Evolutionary conservation across 495 filamentous ascomycete genomes (phyloP).

Genomic region (Penicillium cataractarum): DNA sequence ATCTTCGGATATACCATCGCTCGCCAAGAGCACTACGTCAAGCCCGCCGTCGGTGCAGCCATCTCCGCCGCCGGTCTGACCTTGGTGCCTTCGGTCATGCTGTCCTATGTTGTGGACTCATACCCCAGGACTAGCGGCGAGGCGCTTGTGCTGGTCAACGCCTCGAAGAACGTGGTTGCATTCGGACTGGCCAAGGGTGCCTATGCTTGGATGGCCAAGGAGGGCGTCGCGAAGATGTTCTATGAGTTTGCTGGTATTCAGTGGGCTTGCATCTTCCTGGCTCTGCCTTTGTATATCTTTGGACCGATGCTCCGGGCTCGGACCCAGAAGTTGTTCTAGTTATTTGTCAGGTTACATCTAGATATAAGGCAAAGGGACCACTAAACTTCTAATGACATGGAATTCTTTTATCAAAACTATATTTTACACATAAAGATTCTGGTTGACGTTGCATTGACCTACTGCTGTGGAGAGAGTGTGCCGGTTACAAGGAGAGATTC

Average conservation of each 20-base stretch:
- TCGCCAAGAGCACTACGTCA: slow-evolving; percentile 23
- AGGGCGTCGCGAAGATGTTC: slow-evolving; percentile 43
- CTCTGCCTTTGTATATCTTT: slow-evolving; percentile 36
- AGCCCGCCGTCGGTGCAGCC: slow-evolving; percentile 32
- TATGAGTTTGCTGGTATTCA: slow-evolving; percentile 42
- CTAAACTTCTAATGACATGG: background rate
- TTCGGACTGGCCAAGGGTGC: slow-evolving; percentile 38
- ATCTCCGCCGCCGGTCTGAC: slow-evolving; percentile 31
- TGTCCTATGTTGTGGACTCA: slow-evolving; percentile 39
- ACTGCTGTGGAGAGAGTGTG: background rate
- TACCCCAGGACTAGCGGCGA: slow-evolving; percentile 34
- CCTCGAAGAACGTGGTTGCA: slow-evolving; percentile 45
- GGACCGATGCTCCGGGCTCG: slow-evolving; percentile 36
- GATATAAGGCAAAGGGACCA: background rate
- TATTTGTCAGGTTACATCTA: background rate
- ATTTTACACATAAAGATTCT: background rate
- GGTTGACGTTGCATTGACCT: background rate
- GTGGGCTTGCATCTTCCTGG: slow-evolving; percentile 39
- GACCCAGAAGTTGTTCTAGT: slow-evolving; percentile 25
- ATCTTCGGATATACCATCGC: slow-evolving; percentile 35
- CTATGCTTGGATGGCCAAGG: slow-evolving; percentile 33
- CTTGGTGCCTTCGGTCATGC: slow-evolving; percentile 36
- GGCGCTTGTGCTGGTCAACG: slow-evolving; percentile 40
- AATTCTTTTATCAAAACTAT: background rate
- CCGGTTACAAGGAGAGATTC: background rate